These are phyloP conservation scores for Immersiella caudata DNA, from an alignment of 495 filamentous ascomycete genomes.

Conservation along the genomic window DNA sequence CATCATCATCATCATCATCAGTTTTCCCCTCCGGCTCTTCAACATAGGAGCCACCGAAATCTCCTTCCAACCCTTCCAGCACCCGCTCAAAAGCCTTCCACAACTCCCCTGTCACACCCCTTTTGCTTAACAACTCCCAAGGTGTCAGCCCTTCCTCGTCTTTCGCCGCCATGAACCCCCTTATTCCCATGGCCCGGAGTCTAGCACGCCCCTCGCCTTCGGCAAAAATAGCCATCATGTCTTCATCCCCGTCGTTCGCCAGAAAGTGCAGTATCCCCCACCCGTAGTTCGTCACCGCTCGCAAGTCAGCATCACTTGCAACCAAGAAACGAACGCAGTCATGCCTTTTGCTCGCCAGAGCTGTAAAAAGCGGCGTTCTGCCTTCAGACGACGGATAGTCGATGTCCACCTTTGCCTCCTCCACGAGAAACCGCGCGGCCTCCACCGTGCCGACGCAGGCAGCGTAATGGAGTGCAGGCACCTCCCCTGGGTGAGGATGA, in stretches of 20 bases:
- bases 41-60: background rate
- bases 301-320: background rate
- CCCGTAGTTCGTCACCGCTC: background rate
- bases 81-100: slow-evolving; percentile 1
- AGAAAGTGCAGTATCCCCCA: background rate
- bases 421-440: slow-evolving; percentile 4
- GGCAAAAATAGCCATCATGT: background rate
- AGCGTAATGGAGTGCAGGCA: background rate
- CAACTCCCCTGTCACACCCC: background rate
- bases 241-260: background rate
- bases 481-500: background rate
- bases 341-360: background rate
- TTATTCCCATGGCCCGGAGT: too few relatives aligned
- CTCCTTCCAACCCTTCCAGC: background rate
- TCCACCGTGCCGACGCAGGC: background rate
- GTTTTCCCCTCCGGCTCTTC: too few relatives aligned
- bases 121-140: background rate
- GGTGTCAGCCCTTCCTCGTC: background rate
- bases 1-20: too few relatives aligned
- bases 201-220: background rate
- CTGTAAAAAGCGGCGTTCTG: background rate
- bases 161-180: background rate
- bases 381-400: background rate
- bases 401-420: background rate
- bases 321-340: background rate